phyloP scores from a whole-genome alignment of 2,329 filamentous ascomycete species.

The Neofusicoccum ribis region DNA sequence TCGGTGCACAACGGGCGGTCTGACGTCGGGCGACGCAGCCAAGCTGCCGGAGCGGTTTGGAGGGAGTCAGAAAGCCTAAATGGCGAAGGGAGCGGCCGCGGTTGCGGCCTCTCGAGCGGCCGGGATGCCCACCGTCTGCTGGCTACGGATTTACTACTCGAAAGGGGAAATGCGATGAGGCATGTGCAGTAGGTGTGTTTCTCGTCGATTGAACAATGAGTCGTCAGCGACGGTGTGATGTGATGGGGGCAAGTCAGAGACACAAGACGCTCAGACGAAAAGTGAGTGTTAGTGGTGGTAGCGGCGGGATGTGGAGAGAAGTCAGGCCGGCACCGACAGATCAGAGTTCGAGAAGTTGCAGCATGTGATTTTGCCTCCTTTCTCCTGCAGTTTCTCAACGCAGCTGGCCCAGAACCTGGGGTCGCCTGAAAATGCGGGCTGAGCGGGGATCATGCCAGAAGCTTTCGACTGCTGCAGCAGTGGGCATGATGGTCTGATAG shows the following conservation, averaged over 20 bases:
- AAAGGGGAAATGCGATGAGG: too few species aligned
- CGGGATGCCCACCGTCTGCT: too few species aligned
- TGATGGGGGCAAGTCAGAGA: not conserved
- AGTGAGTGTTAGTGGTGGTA: too few species aligned
- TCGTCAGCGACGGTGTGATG: not conserved
- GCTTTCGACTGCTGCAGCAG: not conserved
- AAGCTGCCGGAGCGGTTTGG: too few species aligned
- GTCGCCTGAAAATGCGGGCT: conserved; percentile 3
- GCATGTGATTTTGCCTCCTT: not conserved
- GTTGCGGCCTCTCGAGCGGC: too few species aligned
- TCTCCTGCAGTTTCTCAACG: not conserved
- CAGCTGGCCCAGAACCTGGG: not conserved
- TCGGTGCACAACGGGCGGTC: too few species aligned
- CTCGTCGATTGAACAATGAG: too few species aligned
- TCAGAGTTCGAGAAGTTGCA: not conserved
- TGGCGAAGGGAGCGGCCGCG: too few species aligned
- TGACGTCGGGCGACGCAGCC: too few species aligned
- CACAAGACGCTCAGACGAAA: not conserved
- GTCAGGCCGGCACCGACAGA: not conserved
- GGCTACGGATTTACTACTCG: too few species aligned
- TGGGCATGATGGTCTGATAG: not conserved
- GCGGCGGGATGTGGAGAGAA: not conserved
- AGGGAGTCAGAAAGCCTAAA: too few species aligned
- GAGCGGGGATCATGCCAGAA: conserved; percentile 1
- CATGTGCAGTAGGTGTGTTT: too few species aligned